phyloP scores from a whole-genome alignment of 2,329 filamentous ascomycete genomes.

The Aspergillus candidus region DNA sequence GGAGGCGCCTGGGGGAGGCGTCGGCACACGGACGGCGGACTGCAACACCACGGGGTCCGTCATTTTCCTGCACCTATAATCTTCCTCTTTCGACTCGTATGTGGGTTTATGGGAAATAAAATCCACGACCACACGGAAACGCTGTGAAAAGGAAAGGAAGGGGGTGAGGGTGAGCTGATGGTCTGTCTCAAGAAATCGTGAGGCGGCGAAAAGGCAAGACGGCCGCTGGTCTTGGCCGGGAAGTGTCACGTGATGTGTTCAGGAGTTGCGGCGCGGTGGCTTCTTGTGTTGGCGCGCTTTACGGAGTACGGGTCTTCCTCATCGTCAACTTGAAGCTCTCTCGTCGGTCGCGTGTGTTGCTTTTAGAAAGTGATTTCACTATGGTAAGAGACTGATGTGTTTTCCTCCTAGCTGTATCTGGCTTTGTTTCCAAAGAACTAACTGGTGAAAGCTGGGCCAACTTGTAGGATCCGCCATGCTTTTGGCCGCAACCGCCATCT shows the following conservation, averaged over 20 bases:
- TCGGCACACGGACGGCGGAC: constrained; percentile 55
- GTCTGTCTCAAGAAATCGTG: constrained; percentile 1
- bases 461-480: constrained; percentile 71
- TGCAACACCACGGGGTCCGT: constrained; percentile 44
- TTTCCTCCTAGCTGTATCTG: too few species aligned
- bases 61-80: constrained; percentile 24
- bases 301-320: background rate
- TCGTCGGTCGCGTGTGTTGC: too few species aligned
- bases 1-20: constrained; percentile 46
- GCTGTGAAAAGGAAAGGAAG: too few species aligned
- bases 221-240: constrained; percentile 18
- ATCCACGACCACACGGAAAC: too few species aligned
- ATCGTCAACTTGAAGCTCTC: background rate
- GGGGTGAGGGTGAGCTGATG: too few species aligned
- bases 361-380: constrained; percentile 12
- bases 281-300: background rate
- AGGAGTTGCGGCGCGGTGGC: constrained; percentile 16
- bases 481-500: constrained; percentile 64
- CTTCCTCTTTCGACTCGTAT: too few species aligned
- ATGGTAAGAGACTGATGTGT: constrained; percentile 17
- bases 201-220: constrained; percentile 13
- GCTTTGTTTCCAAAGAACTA: background rate
- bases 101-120: too few species aligned
- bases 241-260: constrained; percentile 10
- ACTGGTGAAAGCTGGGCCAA: constrained; percentile 73